Percentiles rank a stretch among this genome's conserved stretches.
Evolutionary conservation across 257 asterid genomes (phyloP).

Genomic region (Voacanga thouarsii): DNA sequence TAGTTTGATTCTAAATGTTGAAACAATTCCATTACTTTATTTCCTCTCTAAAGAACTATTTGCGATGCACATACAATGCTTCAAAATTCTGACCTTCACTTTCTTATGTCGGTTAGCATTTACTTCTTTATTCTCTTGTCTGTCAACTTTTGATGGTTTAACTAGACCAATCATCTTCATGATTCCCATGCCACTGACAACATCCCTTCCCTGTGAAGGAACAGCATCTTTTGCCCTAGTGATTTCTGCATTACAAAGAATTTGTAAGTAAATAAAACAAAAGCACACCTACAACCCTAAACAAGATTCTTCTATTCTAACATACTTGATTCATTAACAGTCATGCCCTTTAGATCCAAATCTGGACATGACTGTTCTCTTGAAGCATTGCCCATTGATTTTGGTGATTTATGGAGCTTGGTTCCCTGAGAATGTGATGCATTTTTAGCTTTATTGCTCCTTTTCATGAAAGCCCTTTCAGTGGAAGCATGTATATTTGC

Average conservation of each 20-base stretch:
- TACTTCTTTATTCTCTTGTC: conserved; percentile 40
- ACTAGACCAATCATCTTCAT: conserved; percentile 48
- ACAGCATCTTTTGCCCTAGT: conserved; percentile 37
- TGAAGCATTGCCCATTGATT: conserved; percentile 33
- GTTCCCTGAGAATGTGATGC: conserved; percentile 35
- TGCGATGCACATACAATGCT: not conserved
- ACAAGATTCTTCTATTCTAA: conserved; percentile 14
- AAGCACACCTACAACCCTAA: not conserved
- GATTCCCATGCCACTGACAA: conserved; percentile 39
- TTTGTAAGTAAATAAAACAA: conserved; percentile 25
- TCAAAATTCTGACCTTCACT: conserved; percentile 49
- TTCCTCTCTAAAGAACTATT: not conserved
- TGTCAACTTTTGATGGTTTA: conserved; percentile 45
- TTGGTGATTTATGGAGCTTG: conserved; percentile 41
- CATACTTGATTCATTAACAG: conserved; percentile 48
- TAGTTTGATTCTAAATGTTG: not conserved
- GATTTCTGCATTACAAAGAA: conserved; percentile 43
- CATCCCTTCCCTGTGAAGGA: conserved; percentile 43
- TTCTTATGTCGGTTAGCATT: conserved; percentile 40
- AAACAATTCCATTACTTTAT: not conserved
- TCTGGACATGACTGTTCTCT: conserved; percentile 48
- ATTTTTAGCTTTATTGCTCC: conserved; percentile 39
- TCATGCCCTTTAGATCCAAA: conserved; percentile 29
- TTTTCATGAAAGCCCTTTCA: conserved; percentile 36
- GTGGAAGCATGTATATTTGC: conserved; percentile 30